These are phyloP conservation scores for Magnaporthiopsis rhizophila DNA, from an alignment of 2,329 filamentous ascomycete species.

Conservation along the genomic window DNA sequence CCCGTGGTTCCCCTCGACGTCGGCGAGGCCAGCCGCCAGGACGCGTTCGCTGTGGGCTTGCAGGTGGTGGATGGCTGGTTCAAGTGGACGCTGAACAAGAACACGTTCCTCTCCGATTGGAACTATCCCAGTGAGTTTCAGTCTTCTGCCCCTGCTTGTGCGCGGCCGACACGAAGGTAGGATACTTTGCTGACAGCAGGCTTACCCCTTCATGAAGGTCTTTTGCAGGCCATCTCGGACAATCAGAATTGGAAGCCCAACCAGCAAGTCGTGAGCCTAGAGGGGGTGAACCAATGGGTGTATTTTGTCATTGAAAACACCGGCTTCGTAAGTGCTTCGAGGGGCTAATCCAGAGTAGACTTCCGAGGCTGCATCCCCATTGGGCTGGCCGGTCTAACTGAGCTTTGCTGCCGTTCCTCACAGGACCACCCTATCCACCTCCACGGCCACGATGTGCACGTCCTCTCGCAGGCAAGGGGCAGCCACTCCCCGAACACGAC, in stretches of 20 bases:
- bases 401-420: neutral
- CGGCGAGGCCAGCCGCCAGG: constrained; percentile 8
- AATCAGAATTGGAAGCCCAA: constrained; percentile 4
- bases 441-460: constrained; percentile 7
- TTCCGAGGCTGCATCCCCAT: no score
- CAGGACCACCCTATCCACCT: constrained; percentile 7
- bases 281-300: constrained; percentile 11
- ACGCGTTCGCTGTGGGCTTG: constrained; percentile 9
- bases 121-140: constrained; percentile 10
- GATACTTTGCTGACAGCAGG: neutral
- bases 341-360: no score
- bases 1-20: constrained; percentile 18
- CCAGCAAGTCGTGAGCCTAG: constrained; percentile 4
- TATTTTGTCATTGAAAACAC: constrained; percentile 13
- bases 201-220: neutral
- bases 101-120: constrained; percentile 18
- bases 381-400: neutral
- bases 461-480: constrained; percentile 1
- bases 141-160: neutral
- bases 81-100: constrained; percentile 18
- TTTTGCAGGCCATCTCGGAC: constrained; percentile 11
- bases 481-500: constrained; percentile 14
- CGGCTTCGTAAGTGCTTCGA: neutral
- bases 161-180: neutral
- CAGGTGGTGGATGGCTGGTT: constrained; percentile 9